A percentile compares a stretch with the other conserved stretches of the same genome.
Evolutionary conservation across 2,329 filamentous ascomycete genomes (phyloP).

Genomic region (Phoma sp.): DNA sequence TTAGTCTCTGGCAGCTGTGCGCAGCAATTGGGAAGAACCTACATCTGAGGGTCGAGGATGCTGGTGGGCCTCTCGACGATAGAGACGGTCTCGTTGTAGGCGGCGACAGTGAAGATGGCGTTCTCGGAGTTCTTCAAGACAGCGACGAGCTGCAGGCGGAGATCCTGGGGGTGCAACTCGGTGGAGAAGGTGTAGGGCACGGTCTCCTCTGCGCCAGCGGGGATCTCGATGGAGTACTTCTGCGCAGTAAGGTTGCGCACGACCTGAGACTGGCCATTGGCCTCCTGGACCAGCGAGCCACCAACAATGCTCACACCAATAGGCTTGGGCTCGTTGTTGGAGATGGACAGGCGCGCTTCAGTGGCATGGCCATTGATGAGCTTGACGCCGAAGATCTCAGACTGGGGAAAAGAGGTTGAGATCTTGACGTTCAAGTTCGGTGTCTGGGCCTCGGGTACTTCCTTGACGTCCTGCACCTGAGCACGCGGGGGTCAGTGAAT

Average conservation of each 20-base stretch:
- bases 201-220: slow-evolving; percentile 76
- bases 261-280: slow-evolving; percentile 63
- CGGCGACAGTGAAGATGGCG: slow-evolving; percentile 76
- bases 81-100: slow-evolving; percentile 82
- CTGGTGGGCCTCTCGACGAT: slow-evolving; percentile 91
- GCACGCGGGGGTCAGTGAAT: slow-evolving; percentile 29
- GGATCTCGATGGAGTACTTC: slow-evolving; percentile 76
- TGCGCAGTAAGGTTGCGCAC: slow-evolving; percentile 85
- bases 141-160: slow-evolving; percentile 78
- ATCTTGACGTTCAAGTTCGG: slow-evolving; percentile 65
- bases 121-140: slow-evolving; percentile 73
- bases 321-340: slow-evolving; percentile 80
- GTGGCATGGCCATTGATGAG: slow-evolving; percentile 91
- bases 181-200: slow-evolving; percentile 85
- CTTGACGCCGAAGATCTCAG: slow-evolving; percentile 92
- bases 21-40: slow-evolving; percentile 48
- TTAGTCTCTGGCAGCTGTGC: slow-evolving; percentile 20
- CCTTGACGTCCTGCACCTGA: slow-evolving; percentile 47
- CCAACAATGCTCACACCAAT: slow-evolving; percentile 79
- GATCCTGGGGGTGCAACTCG: slow-evolving; percentile 91
- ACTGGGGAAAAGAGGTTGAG: slow-evolving; percentile 66
- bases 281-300: slow-evolving; percentile 72
- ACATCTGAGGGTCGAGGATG: slow-evolving; percentile 97
- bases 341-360: slow-evolving; percentile 80
- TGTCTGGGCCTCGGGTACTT: slow-evolving; percentile 63